Conservation (phyloP, 116 monocot species). For the Trichopus zeylanicus region DNA sequence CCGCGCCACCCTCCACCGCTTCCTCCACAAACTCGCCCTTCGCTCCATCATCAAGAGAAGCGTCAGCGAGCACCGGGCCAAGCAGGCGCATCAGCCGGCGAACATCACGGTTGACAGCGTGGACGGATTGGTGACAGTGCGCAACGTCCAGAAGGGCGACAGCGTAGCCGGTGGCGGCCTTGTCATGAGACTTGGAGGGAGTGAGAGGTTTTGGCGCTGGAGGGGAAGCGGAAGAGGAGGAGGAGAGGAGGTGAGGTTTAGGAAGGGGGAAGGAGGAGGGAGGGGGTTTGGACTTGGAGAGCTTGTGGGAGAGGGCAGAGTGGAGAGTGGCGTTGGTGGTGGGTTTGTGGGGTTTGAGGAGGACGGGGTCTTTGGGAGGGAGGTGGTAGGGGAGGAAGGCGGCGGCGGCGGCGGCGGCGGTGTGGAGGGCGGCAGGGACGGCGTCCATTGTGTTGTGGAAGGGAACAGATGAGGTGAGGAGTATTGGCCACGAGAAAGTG, state of each 20-base stretch:
- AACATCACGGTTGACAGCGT: conserved; percentile 21
- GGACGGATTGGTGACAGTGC: conserved; percentile 16
- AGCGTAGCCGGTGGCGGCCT: conserved; percentile 62
- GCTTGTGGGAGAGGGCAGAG: not conserved
- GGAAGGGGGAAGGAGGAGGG: too few relatives aligned
- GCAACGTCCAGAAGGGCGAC: conserved; percentile 59
- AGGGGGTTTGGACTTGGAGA: too few relatives aligned
- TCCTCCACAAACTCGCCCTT: conserved; percentile 22
- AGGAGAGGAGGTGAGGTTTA: not conserved
- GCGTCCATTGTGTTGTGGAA: not conserved
- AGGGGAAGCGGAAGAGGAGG: not conserved
- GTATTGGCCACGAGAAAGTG: too few relatives aligned
- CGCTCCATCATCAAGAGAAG: too few relatives aligned
- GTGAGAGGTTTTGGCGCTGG: not conserved
- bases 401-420: conserved; percentile 9
- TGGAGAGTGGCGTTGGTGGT: not conserved
- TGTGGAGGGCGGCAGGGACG: too few relatives aligned
- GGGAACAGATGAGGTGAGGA: too few relatives aligned
- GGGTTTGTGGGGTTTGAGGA: conserved; percentile 7
- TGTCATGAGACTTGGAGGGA: conserved; percentile 3
- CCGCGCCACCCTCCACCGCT: conserved; percentile 21
- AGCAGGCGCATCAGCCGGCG: conserved; percentile 15
- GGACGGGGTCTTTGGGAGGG: not conserved
- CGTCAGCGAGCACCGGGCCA: too few relatives aligned
- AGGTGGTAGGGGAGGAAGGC: conserved; percentile 3